A percentile compares a stretch with the other conserved stretches of the same genome.
phyloP scores from a whole-genome alignment of 2,329 filamentous ascomycete genomes.

The Microdochium nivale region DNA sequence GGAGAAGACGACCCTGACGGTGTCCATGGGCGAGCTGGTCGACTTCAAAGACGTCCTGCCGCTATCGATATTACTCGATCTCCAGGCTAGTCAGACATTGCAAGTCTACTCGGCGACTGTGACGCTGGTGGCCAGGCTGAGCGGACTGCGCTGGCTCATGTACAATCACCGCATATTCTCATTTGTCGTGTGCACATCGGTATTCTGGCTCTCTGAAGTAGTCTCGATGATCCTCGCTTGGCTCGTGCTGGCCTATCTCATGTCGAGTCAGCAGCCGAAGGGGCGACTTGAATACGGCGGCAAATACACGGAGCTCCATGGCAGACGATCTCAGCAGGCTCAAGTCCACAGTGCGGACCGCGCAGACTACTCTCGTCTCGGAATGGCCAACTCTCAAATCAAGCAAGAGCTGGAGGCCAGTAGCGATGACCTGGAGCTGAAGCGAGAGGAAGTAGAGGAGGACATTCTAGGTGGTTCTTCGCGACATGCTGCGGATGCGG shows the following conservation, averaged over 20 bases:
- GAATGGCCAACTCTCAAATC: background rate
- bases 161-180: constrained; percentile 68
- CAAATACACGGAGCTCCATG: background rate
- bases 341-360: background rate
- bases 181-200: constrained; percentile 56
- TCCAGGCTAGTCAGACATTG: constrained; percentile 60
- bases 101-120: constrained; percentile 69
- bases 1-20: constrained; percentile 54
- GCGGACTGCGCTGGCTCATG: constrained; percentile 77
- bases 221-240: constrained; percentile 58
- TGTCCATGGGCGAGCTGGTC: constrained; percentile 67
- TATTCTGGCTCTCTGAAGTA: constrained; percentile 75
- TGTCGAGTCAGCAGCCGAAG: constrained; percentile 17
- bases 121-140: constrained; percentile 64
- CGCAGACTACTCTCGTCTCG: background rate
- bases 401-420: constrained; percentile 7
- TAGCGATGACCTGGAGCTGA: constrained; percentile 10
- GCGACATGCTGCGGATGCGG: constrained; percentile 10
- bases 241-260: constrained; percentile 36
- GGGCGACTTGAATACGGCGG: background rate
- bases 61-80: constrained; percentile 45
- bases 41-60: constrained; percentile 48
- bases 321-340: background rate
- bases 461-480: constrained; percentile 7
- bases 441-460: constrained; percentile 12